Conservation (phyloP, 2,329 filamentous ascomycete species). For the Pyrenochaeta sp. region DNA sequence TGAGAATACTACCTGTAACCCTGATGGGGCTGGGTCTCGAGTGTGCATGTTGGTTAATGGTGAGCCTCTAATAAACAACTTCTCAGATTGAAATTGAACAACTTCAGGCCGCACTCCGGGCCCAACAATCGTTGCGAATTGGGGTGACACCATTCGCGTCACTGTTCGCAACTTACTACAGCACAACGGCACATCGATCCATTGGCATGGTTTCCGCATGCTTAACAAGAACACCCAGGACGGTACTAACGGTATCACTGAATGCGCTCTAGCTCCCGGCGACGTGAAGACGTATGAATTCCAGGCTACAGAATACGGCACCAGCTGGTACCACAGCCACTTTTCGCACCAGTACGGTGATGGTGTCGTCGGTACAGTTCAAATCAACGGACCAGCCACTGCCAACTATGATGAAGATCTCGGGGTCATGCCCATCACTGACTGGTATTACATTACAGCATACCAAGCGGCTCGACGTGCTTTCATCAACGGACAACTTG, state of each 20-base stretch:
- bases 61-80: background rate
- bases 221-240: conserved; percentile 62
- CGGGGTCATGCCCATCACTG: conserved; percentile 29
- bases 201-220: conserved; percentile 69
- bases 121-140: conserved; percentile 63
- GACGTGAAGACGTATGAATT: conserved; percentile 39
- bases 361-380: conserved; percentile 47
- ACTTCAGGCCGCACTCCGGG: conserved; percentile 65
- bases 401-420: conserved; percentile 41
- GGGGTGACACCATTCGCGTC: conserved; percentile 41
- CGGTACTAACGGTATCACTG: conserved; percentile 57
- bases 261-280: conserved; percentile 59
- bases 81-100: background rate
- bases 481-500: conserved; percentile 23
- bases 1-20: conserved; percentile 52
- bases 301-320: conserved; percentile 39
- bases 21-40: conserved; percentile 47
- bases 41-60: conserved; percentile 49
- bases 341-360: conserved; percentile 54
- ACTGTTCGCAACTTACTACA: conserved; percentile 62
- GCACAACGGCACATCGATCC: conserved; percentile 68
- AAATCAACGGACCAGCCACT: conserved; percentile 40
- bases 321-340: conserved; percentile 52
- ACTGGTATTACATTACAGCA: conserved; percentile 54
- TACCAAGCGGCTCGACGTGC: conserved; percentile 35